Evolutionary conservation across 192 early-diverging fungal genomes (phyloP).

Genomic region (Spinellus fusiger): DNA sequence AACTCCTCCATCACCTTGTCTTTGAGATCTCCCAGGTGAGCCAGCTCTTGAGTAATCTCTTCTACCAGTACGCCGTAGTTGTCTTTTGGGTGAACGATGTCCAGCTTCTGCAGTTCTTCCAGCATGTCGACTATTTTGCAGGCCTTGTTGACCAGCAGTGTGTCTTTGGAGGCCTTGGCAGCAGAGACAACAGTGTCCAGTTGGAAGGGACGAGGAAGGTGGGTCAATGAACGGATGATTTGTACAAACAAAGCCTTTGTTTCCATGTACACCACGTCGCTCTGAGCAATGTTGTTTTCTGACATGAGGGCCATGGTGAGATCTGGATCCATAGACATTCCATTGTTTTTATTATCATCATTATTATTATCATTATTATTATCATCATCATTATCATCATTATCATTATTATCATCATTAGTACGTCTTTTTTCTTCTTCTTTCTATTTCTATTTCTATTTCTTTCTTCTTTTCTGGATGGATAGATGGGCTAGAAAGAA

Average conservation of each 20-base stretch:
- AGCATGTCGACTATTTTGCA: conserved; percentile 92
- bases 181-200: conserved; percentile 66
- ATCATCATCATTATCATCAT: not conserved
- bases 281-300: conserved; percentile 80
- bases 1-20: conserved; percentile 85
- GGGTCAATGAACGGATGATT: conserved; percentile 81
- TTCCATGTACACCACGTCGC: conserved; percentile 91
- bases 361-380: too few species aligned
- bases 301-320: conserved; percentile 54
- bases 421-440: not conserved
- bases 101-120: conserved; percentile 69
- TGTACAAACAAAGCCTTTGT: conserved; percentile 90
- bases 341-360: too few species aligned
- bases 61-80: conserved; percentile 75
- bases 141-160: conserved; percentile 82
- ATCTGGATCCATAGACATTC: conserved; percentile 14
- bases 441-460: too few species aligned
- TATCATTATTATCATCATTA: not conserved
- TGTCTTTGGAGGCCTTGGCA: conserved; percentile 77
- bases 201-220: conserved; percentile 53
- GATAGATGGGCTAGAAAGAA: conserved; percentile 18
- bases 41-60: conserved; percentile 82
- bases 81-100: conserved; percentile 61
- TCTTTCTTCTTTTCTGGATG: not conserved
- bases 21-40: conserved; percentile 81